Evolutionary conservation across 1,284 basidiomycete genomes (phyloP).

Genomic region (Cystobasidiaceae sp.): DNA sequence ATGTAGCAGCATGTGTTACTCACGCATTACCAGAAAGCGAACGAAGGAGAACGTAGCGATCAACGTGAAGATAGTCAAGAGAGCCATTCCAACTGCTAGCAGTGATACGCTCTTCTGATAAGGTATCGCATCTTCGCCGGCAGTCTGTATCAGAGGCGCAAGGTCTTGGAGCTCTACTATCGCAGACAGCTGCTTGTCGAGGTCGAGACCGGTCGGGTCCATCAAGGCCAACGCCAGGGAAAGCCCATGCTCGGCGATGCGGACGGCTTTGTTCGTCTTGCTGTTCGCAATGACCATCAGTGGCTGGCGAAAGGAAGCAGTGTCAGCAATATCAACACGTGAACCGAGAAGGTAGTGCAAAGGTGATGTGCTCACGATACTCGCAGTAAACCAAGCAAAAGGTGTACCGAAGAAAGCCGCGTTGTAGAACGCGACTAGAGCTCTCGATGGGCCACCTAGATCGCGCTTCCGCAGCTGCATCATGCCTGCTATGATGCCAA

Average conservation of each 20-base stretch:
- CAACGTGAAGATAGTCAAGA: background rate
- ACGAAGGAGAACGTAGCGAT: background rate
- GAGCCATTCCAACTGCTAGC: background rate
- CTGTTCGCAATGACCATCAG: background rate
- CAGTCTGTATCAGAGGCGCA: background rate
- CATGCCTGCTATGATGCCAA: conserved; percentile 3
- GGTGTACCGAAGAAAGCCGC: background rate
- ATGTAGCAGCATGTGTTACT: no score
- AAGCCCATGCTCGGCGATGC: background rate
- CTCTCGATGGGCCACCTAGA: background rate
- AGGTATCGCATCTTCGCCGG: background rate
- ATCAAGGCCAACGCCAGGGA: background rate
- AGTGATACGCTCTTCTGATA: background rate
- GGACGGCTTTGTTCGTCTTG: background rate
- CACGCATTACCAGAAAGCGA: background rate
- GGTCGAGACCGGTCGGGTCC: background rate
- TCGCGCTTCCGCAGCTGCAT: background rate
- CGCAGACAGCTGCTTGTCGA: background rate
- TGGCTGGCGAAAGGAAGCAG: background rate
- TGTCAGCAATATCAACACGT: background rate
- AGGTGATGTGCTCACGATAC: no score
- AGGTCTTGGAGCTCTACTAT: background rate
- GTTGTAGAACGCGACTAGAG: background rate
- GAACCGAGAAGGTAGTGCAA: background rate
- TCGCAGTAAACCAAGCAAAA: background rate